Conservation (phyloP, 2,329 filamentous ascomycete genomes). For the Trichoderma citrinoviride region DNA sequence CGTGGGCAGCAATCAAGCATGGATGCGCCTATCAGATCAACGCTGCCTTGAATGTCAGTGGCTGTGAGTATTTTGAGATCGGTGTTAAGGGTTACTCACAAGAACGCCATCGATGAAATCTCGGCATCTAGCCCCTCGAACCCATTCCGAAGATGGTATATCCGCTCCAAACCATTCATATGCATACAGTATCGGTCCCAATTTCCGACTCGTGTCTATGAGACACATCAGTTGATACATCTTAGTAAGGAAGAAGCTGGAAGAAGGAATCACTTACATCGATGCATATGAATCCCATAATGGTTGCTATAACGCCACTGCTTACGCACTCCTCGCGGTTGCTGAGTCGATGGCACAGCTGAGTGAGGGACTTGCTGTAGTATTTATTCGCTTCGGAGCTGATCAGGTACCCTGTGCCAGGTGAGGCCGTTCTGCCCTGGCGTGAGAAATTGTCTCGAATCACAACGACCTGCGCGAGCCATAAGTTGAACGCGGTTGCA, state of each 20-base stretch:
- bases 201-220: not conserved
- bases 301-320: not conserved
- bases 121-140: not conserved
- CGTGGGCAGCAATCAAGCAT: slow-evolving; percentile 8
- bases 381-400: not conserved
- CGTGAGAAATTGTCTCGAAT: not conserved
- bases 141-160: not conserved
- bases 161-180: slow-evolving; percentile 8
- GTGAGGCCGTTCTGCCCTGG: not conserved
- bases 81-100: not conserved
- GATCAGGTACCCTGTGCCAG: not conserved
- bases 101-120: not conserved
- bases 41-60: not conserved
- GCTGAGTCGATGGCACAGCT: not conserved
- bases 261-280: not conserved
- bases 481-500: not conserved
- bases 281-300: slow-evolving; percentile 13
- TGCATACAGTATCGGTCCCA: slow-evolving; percentile 1
- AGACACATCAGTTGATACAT: not conserved
- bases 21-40: slow-evolving; percentile 4
- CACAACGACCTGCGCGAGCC: not conserved
- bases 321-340: not conserved
- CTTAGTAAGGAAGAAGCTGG: too few relatives aligned
- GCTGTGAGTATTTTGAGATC: not conserved
- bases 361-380: not conserved